Evolutionary conservation across 331 rosid species (phyloP), one percentile per base, ranked within the genome.

Genomic region (Quercus phellos): DNA sequence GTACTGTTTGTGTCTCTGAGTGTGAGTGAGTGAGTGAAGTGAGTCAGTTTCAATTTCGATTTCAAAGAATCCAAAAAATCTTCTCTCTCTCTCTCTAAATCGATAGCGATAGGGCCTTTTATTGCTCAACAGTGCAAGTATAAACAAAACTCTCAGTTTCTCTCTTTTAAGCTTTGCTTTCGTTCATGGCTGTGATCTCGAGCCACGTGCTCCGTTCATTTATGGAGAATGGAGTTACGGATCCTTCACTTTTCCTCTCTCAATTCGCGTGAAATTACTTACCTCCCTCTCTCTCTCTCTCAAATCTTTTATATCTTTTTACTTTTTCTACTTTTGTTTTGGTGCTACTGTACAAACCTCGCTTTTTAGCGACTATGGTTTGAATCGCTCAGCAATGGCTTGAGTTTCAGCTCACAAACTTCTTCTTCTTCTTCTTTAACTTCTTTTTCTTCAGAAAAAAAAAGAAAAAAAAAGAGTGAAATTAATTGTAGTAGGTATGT

Each of bases 51-150:
- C 66, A 24, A 12, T 46, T 46, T 46, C 53, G 3, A 46, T 46
- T 46, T 46, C 53, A 46, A 46, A 46, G 53, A 78, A 78, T 78
- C 77, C 83, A 70, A 72, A 80, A 80, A 77, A 83, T 74, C 70
- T 71, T 71, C 76, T 81, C 32, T 9, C 12, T 21, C 30, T 56
- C 70, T 64, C 79, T 81, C 84, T 81, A 88, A 71, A 87, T 92
- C 84, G 92, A 92, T 77, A 89, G 91, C 26, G 90, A 88, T 89
- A 79, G 90, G 79, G 87, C 85, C 74, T 84, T 83, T 76, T 79
- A 68, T 77, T 69, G 80, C 77, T 83, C 82, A 69, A 74, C 84
- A 55, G 72, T 78, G 71, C 46, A 38, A 38, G 46, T 38, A 38
- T 38, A 38, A 38, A 9, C 55, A 22, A 18, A 21, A 34, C 59